Evolutionary conservation across 2,329 filamentous ascomycete species (phyloP).

Genomic region (Aspergillus sp.): DNA sequence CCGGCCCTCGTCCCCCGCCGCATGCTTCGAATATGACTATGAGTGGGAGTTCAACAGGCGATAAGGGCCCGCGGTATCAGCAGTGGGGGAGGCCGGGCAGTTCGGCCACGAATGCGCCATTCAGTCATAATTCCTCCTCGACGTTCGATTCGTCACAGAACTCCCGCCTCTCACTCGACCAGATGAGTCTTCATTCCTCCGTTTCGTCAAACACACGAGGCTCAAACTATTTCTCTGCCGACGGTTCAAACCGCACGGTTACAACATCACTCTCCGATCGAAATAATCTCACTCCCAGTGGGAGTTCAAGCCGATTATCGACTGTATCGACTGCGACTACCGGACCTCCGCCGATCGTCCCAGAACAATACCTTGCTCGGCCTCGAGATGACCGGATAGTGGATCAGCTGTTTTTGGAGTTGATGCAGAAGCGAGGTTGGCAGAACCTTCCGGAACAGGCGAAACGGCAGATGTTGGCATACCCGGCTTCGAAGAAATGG

Average conservation of each 20-base stretch:
- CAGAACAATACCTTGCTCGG: conserved; percentile 36
- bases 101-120: conserved; percentile 47
- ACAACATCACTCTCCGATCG: conserved; percentile 34
- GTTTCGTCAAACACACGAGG: conserved; percentile 53
- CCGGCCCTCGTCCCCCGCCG: conserved; percentile 55
- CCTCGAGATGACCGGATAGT: conserved; percentile 62
- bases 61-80: conserved; percentile 64
- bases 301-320: conserved; percentile 23
- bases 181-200: conserved; percentile 57
- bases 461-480: conserved; percentile 89
- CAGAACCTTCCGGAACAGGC: conserved; percentile 95
- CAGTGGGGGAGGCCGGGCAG: conserved; percentile 64
- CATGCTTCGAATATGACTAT: conserved; percentile 53
- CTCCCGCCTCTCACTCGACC: conserved; percentile 55
- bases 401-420: conserved; percentile 80
- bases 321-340: conserved; percentile 20
- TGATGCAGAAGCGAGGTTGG: conserved; percentile 98
- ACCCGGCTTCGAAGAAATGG: conserved; percentile 94
- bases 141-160: conserved; percentile 46
- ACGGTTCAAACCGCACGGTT: conserved; percentile 42
- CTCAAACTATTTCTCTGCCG: conserved; percentile 51
- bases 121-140: conserved; percentile 55
- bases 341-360: conserved; percentile 22
- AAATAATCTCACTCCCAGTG: conserved; percentile 18
- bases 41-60: conserved; percentile 64